A percentile compares a stretch with the other conserved stretches of the same genome.
Conservation (phyloP, 1,139 yeast species). For the Diutina mesorugosa region DNA sequence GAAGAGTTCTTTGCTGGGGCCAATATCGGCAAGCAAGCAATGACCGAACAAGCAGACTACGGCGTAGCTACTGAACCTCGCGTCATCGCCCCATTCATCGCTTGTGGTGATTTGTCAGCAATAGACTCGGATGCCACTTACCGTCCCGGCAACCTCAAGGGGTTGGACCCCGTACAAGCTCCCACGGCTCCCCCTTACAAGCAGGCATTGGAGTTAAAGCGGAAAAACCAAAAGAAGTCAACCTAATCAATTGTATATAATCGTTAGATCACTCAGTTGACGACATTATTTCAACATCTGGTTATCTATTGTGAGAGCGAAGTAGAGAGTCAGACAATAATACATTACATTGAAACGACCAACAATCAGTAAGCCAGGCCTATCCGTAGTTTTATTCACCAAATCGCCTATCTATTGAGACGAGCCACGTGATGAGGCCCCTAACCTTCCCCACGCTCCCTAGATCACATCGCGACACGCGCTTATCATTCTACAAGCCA, state of each 20-base stretch:
- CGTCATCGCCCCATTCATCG: slow-evolving; percentile 72
- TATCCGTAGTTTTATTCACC: not conserved
- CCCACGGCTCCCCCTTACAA: slow-evolving; percentile 98
- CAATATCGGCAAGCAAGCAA: slow-evolving; percentile 40
- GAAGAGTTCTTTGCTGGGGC: slow-evolving; percentile 72
- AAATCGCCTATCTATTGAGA: no score
- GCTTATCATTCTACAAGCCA: not conserved
- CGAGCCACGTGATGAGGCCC: not conserved
- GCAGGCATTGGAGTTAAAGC: slow-evolving; percentile 56
- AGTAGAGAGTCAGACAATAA: no score
- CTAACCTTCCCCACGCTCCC: not conserved
- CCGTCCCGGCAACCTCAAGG: slow-evolving; percentile 20
- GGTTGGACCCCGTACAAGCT: slow-evolving; percentile 80
- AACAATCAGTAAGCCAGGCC: not conserved
- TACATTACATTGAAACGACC: not conserved
- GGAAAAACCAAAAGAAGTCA: not conserved
- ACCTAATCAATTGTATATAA: not conserved
- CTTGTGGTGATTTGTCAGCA: slow-evolving; percentile 83
- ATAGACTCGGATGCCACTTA: slow-evolving; percentile 95
- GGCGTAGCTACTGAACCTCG: slow-evolving; percentile 43
- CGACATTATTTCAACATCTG: not conserved
- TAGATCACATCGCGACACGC: not conserved
- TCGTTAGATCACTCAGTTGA: not conserved
- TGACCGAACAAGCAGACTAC: slow-evolving; percentile 26
- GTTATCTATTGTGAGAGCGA: not conserved